Conservation (phyloP, 768 basidiomycete genomes). For the Pleurotus pulmonarius region DNA sequence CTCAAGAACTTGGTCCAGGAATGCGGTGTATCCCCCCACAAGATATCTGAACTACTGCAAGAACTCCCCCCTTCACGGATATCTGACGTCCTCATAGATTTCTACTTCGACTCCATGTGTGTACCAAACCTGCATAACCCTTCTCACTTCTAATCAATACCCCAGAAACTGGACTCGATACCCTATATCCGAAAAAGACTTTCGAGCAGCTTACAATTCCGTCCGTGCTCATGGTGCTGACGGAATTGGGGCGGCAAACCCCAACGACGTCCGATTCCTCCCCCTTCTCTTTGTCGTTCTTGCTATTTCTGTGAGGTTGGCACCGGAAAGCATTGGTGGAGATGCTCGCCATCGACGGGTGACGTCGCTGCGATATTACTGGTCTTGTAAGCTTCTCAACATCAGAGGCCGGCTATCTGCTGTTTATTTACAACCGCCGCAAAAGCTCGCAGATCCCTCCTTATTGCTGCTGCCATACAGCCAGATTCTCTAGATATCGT, state of each 20-base stretch:
- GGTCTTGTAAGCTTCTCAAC: constrained; percentile 71
- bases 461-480: constrained; percentile 91
- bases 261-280: constrained; percentile 77
- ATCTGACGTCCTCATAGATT: constrained; percentile 76
- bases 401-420: background rate
- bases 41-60: constrained; percentile 84
- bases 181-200: constrained; percentile 82
- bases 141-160: background rate
- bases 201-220: constrained; percentile 67
- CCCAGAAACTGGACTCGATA: constrained; percentile 90
- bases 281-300: constrained; percentile 93
- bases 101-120: constrained; percentile 75
- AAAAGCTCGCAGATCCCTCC: constrained; percentile 77
- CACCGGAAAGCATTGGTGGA: constrained; percentile 81
- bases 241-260: constrained; percentile 57
- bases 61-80: constrained; percentile 79
- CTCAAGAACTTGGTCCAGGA: constrained; percentile 84
- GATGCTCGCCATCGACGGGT: constrained; percentile 72
- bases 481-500: constrained; percentile 91
- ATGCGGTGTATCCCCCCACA: constrained; percentile 88
- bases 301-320: constrained; percentile 80
- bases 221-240: constrained; percentile 59
- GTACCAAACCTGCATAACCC: constrained; percentile 20
- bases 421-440: constrained; percentile 10
- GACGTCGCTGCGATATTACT: constrained; percentile 88